A percentile compares a stretch with the other conserved stretches of the same genome.
These are phyloP conservation scores for Pseudopithomyces chartarum DNA, from an alignment of 2,329 filamentous ascomycete genomes.

Conservation along the genomic window DNA sequence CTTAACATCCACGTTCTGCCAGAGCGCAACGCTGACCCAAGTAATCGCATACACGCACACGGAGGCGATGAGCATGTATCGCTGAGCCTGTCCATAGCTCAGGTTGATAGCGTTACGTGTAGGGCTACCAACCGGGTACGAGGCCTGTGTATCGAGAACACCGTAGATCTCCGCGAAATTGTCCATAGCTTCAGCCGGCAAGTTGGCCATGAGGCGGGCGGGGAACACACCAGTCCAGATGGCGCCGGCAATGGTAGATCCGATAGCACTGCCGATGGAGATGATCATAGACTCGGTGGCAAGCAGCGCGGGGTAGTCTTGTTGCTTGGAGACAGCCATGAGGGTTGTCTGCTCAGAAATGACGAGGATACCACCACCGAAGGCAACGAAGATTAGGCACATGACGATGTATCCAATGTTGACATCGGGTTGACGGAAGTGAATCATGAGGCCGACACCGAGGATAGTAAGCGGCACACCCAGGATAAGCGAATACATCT, in stretches of 20 bases:
- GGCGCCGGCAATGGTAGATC: slow-evolving; percentile 62
- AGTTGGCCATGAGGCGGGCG: slow-evolving; percentile 49
- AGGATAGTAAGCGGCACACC: slow-evolving; percentile 40
- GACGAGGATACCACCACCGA: slow-evolving; percentile 41
- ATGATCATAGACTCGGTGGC: slow-evolving; percentile 63
- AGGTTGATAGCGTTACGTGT: slow-evolving; percentile 51
- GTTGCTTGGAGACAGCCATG: slow-evolving; percentile 40
- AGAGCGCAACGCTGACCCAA: slow-evolving; percentile 29
- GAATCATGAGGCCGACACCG: slow-evolving; percentile 44
- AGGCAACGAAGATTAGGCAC: slow-evolving; percentile 44
- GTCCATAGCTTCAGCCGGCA: slow-evolving; percentile 53
- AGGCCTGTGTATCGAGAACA: slow-evolving; percentile 58
- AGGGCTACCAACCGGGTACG: slow-evolving; percentile 56
- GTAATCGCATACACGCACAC: slow-evolving; percentile 33
- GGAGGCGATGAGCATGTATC: slow-evolving; percentile 44
- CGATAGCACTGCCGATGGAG: slow-evolving; percentile 56
- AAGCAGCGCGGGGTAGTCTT: slow-evolving; percentile 38
- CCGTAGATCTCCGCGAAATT: slow-evolving; percentile 54
- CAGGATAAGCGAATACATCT: slow-evolving; percentile 33
- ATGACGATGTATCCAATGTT: slow-evolving; percentile 42
- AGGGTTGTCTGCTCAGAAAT: slow-evolving; percentile 40
- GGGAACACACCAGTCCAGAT: slow-evolving; percentile 68
- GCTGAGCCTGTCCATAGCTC: slow-evolving; percentile 44
- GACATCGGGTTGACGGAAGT: slow-evolving; percentile 42
- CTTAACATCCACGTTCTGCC: slow-evolving; percentile 38